Evolutionary conservation across 768 basidiomycete genomes (phyloP).

Genomic region (Hydnum rufescens): DNA sequence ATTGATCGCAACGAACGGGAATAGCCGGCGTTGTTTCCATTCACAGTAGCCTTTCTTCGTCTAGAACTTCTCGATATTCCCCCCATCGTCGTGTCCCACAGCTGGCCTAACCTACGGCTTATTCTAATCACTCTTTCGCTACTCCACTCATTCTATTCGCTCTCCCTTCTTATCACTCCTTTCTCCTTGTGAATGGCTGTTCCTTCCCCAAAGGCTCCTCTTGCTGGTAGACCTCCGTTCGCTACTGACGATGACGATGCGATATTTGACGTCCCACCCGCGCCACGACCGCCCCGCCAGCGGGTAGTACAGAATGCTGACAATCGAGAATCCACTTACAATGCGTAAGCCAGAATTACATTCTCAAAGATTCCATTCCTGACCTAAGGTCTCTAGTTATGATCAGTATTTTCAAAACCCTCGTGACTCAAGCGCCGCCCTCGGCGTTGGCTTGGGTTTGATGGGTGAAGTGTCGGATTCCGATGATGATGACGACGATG

Average conservation of each 20-base stretch:
- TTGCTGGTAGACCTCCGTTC: constrained; percentile 9
- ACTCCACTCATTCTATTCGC: background rate
- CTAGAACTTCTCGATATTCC: background rate
- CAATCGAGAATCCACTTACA: constrained; percentile 7
- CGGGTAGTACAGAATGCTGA: background rate
- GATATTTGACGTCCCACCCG: constrained; percentile 1
- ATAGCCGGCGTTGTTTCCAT: background rate
- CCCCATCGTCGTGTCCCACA: background rate
- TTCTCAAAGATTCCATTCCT: background rate
- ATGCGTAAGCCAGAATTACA: constrained; percentile 5
- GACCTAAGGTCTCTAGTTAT: background rate
- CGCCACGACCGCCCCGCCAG: constrained; percentile 1
- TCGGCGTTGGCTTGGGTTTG: constrained; percentile 7
- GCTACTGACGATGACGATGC: constrained; percentile 9
- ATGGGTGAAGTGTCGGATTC: constrained; percentile 7
- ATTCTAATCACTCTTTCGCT: background rate
- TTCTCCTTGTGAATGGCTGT: background rate
- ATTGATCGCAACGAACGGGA: background rate
- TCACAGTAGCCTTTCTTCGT: background rate
- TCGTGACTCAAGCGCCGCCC: constrained; percentile 6
- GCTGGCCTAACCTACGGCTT: background rate
- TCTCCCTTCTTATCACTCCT: background rate
- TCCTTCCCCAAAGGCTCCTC: background rate
- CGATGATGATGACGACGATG: constrained; percentile 6
- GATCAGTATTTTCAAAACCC: background rate